Evolutionary conservation across 257 asterid species (phyloP), one percentile per base, ranked within the genome.

Genomic region (Gynochthodes officinalis): DNA sequence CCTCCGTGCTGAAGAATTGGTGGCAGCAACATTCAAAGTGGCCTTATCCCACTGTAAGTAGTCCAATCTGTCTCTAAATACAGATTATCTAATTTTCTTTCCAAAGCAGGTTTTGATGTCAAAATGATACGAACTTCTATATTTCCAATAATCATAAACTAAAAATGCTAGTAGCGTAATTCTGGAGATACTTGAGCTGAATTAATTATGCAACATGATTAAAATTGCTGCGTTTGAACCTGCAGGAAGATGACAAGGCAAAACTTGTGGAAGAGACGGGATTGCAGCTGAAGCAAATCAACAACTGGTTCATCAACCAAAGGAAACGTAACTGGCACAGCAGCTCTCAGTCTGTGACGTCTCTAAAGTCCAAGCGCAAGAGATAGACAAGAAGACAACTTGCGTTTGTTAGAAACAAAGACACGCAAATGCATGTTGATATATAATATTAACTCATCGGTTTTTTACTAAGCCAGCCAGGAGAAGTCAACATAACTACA

Each of bases 1-100:
- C 98, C 13, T 79, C 89, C 23, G 91, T 91, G 74, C 86, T 94
- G 6, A 94, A 94, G 84, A 84, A 82, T 54, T 94, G 98, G 98
- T 94, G 98, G 98, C 96, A 89, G 79, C 96, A 94, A 52, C 98
- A 94, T 73, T 83, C 98, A 0, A 94, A 94, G 82, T 94, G 98
- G 98, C 98, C 98, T 61, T 94, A 94, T 80, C 98, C 98, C 61
- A 94, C 98, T 76, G 98, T 93, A 57, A 81, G 89, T 71, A 81
- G 89, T 71, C 62, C 58, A 32, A 37, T 70, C 50, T 60, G 16
- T 11, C 3, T 43, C 27, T 63, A 4, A 35, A 0, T n/a, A n/a
- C n/a, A n/a, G n/a, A n/a, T n/a, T n/a, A n/a, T n/a, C n/a, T n/a
- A n/a, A n/a, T n/a, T n/a, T n/a, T n/a, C n/a, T n/a, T n/a, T n/a